Evolutionary conservation across 1,284 basidiomycete genomes (phyloP), one percentile per base, ranked within the genome.

Genomic region (Melampsora occidentalis): DNA sequence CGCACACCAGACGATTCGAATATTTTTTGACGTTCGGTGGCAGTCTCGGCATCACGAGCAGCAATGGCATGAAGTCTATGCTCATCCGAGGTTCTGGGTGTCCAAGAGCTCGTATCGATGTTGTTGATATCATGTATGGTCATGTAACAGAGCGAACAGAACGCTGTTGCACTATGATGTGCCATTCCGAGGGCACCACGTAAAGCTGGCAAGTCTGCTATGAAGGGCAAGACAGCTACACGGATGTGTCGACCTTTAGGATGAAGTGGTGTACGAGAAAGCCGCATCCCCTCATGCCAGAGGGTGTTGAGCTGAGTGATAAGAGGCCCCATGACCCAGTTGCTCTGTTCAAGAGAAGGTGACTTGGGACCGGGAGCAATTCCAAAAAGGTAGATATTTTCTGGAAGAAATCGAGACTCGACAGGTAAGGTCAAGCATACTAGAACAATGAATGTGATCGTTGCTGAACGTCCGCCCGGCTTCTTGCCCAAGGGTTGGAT

Each of bases 201-300:
- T 3, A 71, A 51, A 14, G 78, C 78, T 35, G 62, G 57, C 49
- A 79, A 67, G 62, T 79, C 79, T 57, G 57, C 70, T 6, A 79
- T 62, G 9, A 79, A 39, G 5, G 78, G 78, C 20, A 67, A 76
- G 12, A 79, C 51, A 16, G 67, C 62, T 7, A 25, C 35, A 6
- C 33, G 18, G 12, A 71, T 71, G 1, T 22, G 35, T 2, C 59
- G 42, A 16, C 70, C 70, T 31, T 71, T 6, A 61, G 51, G 51
- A 48, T 53, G n/a, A n/a, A 25, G 42, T 20, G 25, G 48, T 16
- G 48, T 69, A 51, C 51, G 67, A 20, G 22, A 51, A 48, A 69
- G 42, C 22, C 25, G 75, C 5, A 83, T 75, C 1, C 84, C 84
- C 14, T 69, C 63, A 22, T 31, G 80, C 82, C 84, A 49, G 83